Evolutionary conservation across 2,329 filamentous ascomycete genomes (phyloP), one percentile per base, ranked within the genome.

Genomic region (Botrytis porri): DNA sequence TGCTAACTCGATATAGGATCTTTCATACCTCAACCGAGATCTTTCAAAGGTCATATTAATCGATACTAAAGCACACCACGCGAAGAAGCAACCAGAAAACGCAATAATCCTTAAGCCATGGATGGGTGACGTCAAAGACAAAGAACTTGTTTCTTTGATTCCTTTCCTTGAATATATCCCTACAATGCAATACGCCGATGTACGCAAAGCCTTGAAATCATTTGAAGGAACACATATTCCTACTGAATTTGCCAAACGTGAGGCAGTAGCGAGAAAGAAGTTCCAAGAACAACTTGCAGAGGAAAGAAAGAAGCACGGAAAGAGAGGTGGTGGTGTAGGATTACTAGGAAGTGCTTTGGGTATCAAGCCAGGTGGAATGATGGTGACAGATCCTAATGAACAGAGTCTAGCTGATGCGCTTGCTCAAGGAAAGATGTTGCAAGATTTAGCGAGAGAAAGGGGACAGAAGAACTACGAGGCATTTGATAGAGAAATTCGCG

Each of bases 81-180:
- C 95, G 74, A 92, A 93, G 79, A 89, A 92, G 76, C 96, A 99
- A 81, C 96, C 96, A n/a, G 94, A 97, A 80, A 99, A 99, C 83
- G 94, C 96, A 77, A 96, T 99, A 77, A 85, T 98, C 64, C 85
- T 99, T 43, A 90, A 94, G 43, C 94, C 95, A 78, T 99, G 96
- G 96, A 92, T 87, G 72, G 96, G 96, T 48, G 88, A 97, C 77
- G 83, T 90, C 64, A 89, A 90, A 78, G 95, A 99, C 82, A 94
- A 90, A 81, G 93, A 94, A 64, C 91, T 99, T 18, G 92, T 99
- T 35, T 88, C 90, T 6, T 85, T 98, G 66, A 97, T 99, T 74
- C 96, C 96, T 20, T 98, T 99, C 89, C 90, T 99, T 75, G 96
- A 99, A 84, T 98, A 98, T 83, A 89, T 99, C 76, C 93, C 94